Evolutionary conservation across 108 stramenopile genomes (phyloP).

Genomic region (Nannochloropsis oceanica): DNA sequence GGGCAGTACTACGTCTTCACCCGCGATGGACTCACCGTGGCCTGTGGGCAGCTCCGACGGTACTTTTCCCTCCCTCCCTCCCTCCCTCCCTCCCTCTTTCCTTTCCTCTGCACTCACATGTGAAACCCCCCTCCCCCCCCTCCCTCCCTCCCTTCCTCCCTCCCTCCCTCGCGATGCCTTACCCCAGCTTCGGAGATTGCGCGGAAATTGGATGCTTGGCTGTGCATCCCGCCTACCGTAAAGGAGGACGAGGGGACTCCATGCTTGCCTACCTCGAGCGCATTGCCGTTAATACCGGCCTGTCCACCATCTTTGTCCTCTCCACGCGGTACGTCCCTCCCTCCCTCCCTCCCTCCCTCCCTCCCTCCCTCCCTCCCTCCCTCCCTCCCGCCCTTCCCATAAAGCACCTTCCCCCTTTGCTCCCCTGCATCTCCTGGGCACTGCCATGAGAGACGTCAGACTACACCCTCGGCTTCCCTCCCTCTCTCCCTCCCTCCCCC

Average conservation of each 20-base stretch:
- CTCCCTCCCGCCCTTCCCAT: too few relatives aligned
- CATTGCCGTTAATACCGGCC: constrained; percentile 52
- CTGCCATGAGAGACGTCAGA: too few relatives aligned
- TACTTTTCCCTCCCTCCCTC: neutral
- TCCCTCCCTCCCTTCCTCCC: neutral
- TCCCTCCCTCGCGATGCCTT: neutral
- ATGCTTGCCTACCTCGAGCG: constrained; percentile 89
- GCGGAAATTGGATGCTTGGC: constrained; percentile 90
- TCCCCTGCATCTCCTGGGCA: too few relatives aligned
- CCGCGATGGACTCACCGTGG: constrained; percentile 63
- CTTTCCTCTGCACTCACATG: neutral
- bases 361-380: too few relatives aligned
- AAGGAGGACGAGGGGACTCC: constrained; percentile 70
- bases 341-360: neutral
- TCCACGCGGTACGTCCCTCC: constrained; percentile 46
- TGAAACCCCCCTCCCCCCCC: neutral
- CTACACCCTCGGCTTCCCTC: too few relatives aligned
- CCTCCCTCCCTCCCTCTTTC: neutral
- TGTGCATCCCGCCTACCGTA: constrained; percentile 62
- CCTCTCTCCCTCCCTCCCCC: too few relatives aligned
- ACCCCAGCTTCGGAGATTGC: constrained; percentile 27
- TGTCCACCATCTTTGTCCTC: constrained; percentile 63
- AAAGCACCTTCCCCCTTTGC: too few relatives aligned
- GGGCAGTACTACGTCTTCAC: constrained; percentile 73
- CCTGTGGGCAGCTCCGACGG: constrained; percentile 62